Evolutionary conservation across 23 red algal species (phyloP).

Genomic region (Cyanidiococcus yangmingshanensis): DNA sequence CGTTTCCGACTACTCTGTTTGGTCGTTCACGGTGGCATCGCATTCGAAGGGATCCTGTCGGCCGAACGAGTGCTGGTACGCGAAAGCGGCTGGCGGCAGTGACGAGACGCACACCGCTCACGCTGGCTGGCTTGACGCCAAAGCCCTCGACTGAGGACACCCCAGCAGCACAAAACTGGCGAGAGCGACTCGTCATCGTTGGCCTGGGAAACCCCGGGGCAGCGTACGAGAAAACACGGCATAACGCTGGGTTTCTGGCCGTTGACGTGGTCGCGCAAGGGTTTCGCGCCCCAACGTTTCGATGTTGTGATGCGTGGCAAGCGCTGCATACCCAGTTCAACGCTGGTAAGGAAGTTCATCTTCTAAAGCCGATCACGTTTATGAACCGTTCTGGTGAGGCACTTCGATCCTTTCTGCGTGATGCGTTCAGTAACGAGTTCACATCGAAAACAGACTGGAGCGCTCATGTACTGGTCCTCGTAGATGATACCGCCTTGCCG

Average conservation of each 20-base stretch:
- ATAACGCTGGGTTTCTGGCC: conserved; percentile 68
- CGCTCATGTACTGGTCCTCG: conserved; percentile 49
- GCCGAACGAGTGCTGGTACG: too few relatives aligned
- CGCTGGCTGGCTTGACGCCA: too few relatives aligned
- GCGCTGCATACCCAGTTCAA: conserved; percentile 26
- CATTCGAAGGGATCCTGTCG: too few relatives aligned
- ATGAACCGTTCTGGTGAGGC: conserved; percentile 78
- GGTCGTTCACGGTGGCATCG: too few relatives aligned
- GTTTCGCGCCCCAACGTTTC: conserved; percentile 37
- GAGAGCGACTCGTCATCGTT: conserved; percentile 39
- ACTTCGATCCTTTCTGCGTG: conserved; percentile 40
- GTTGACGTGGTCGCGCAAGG: conserved; percentile 44
- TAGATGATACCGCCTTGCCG: conserved; percentile 62
- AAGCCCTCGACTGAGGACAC: too few relatives aligned
- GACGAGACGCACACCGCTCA: too few relatives aligned
- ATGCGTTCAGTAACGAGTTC: conserved; percentile 18
- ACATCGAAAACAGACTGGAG: background rate
- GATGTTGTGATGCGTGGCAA: conserved; percentile 18
- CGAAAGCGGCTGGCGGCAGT: too few relatives aligned
- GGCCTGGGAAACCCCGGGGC: conserved; percentile 83
- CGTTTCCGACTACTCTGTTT: too few relatives aligned
- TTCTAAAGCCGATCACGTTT: conserved; percentile 81
- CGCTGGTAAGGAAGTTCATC: conserved; percentile 28
- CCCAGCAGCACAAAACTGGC: too few relatives aligned
- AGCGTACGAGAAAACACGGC: conserved; percentile 52